A percentile compares a stretch with the other conserved stretches of the same genome.
Conservation (phyloP, 2,329 filamentous ascomycete genomes). For the Trichoderma pleuroti region DNA sequence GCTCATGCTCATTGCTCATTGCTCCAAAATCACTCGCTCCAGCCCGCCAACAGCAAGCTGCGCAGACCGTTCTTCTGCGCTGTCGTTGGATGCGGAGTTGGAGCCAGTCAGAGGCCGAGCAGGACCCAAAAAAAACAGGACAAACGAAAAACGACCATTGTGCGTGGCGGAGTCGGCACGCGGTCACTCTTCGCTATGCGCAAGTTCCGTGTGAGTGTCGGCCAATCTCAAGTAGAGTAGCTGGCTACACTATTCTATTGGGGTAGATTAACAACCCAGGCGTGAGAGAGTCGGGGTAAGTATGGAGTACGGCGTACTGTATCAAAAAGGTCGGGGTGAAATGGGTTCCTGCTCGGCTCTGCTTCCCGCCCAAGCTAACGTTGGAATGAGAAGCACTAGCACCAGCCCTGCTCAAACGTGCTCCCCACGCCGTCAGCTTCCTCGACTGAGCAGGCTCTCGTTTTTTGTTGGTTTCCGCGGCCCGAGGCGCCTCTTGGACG, state of each 20-base stretch:
- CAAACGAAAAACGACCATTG: background rate
- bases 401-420: background rate
- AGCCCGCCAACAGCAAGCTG: background rate
- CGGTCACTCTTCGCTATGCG: background rate
- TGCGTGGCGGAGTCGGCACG: background rate
- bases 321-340: background rate
- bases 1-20: background rate
- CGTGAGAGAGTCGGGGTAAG: background rate
- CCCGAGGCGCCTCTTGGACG: background rate
- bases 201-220: background rate
- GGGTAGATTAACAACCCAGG: background rate
- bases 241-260: background rate
- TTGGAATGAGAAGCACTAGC: background rate
- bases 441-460: background rate
- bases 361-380: background rate
- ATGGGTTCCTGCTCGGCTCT: background rate
- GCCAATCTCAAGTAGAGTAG: background rate
- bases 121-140: no score
- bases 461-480: background rate
- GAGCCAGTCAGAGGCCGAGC: background rate
- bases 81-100: slow-evolving; percentile 7
- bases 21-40: background rate
- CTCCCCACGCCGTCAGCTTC: background rate
- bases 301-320: background rate
- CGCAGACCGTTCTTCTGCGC: slow-evolving; percentile 4